phyloP scores from a whole-genome alignment of 176 grass and related monocot species.

The Cenchrus purpureus region DNA sequence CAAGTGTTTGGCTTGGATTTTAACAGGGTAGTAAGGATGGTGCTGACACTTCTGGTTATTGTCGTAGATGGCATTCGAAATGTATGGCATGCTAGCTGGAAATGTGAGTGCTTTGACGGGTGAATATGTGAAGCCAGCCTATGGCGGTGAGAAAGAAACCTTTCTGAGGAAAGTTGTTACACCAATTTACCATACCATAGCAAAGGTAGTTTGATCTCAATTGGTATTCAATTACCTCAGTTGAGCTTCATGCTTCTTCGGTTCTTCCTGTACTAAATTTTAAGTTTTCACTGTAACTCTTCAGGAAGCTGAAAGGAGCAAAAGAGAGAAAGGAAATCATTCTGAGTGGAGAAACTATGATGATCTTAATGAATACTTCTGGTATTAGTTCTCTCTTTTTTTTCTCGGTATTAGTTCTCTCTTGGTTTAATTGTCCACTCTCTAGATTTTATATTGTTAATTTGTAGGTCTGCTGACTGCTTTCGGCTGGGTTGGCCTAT shows the following conservation, averaged over 20 bases:
- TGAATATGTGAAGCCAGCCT: conserved; percentile 87
- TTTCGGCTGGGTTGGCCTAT: conserved; percentile 94
- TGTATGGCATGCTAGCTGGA: conserved; percentile 88
- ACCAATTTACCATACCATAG: conserved; percentile 83
- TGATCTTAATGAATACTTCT: conserved; percentile 46
- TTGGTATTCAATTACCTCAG: conserved; percentile 12
- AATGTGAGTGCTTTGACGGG: conserved; percentile 88
- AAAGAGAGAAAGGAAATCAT: conserved; percentile 36
- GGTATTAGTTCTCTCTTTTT: conserved; percentile 15
- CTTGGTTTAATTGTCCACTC: background rate
- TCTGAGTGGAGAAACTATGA: conserved; percentile 44
- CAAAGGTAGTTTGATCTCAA: conserved; percentile 53
- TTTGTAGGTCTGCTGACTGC: conserved; percentile 77
- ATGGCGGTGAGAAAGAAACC: conserved; percentile 95
- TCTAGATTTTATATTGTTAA: conserved; percentile 46
- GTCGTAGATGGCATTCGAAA: conserved; percentile 94
- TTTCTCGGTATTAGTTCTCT: conserved; percentile 14
- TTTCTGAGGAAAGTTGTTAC: conserved; percentile 90
- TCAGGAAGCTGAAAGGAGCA: conserved; percentile 47
- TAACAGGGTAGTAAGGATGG: background rate
- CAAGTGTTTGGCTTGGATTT: conserved; percentile 17
- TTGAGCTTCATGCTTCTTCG: conserved; percentile 46
- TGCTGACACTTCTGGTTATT: conserved; percentile 39
- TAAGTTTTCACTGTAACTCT: background rate
- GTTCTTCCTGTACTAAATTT: conserved; percentile 34